Base-by-base conservation (phyloP, 2,329 filamentous ascomycete species). In the Botrytis hyacinthi region DNA sequence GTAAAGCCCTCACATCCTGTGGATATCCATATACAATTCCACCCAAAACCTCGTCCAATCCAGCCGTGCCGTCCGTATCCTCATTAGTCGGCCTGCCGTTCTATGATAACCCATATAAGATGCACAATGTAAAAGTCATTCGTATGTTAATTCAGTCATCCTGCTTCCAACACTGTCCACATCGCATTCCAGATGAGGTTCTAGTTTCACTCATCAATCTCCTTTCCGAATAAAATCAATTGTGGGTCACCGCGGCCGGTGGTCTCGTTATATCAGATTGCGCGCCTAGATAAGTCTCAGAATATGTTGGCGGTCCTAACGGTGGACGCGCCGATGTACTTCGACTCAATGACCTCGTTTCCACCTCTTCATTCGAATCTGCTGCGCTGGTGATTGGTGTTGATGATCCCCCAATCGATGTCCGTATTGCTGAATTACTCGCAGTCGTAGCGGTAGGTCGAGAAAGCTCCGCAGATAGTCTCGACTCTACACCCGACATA, bases 291-390 rank as follows among this genome's bases (percentile, higher is more conserved):
- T 37, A 68, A n/a, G 71, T 60, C 60, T 80, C 77, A 72, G 76
- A 60, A 71, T 81, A 81, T 37, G 72, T 73, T 6, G 79, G 79
- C 12, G 78, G 78, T 67, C 62, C 60, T 14, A 72, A 26, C 3
- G 70, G 70, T 46, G 62, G 70, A 42, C 70, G 37, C n/a, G 37
- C 29, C 26, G 62, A 57, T 35, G 29, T 35, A 22, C 40, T 60
- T 54, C 51, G 42, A 73, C 44, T 70, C 63, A 79, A 57, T 18
- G 63, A 51, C 57, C 70, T 63, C 48, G 77, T 48, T 59, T 77
- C 78, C 37, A 76, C 73, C 29, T 60, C 70, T 63, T 73, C 61
- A 72, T 26, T 37, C n/a, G 35, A 44, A 44, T 42, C 22, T 29
- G 26, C 44, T 59, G n/a, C 20, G 35, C 71, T 44, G 51, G 74